A percentile compares a stretch with the other conserved stretches of the same genome.
Conservation (phyloP, 2,329 filamentous ascomycete genomes). For the Triangularia setosa region DNA sequence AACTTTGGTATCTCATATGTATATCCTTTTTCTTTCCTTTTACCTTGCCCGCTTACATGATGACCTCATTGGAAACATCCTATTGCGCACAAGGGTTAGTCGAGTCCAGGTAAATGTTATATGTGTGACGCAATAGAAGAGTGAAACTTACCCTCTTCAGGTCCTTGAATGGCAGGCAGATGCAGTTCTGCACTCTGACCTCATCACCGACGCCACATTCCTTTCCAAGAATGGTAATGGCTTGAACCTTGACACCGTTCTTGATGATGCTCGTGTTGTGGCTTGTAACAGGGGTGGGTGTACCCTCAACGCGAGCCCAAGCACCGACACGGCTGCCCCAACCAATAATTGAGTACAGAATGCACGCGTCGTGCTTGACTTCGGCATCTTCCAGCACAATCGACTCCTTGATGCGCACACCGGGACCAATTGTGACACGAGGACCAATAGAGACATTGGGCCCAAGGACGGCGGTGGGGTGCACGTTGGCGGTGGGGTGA, state of each 20-base stretch:
- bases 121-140: neutral
- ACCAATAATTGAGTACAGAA: constrained; percentile 93
- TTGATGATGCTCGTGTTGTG: constrained; percentile 94
- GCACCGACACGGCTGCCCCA: constrained; percentile 95
- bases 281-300: constrained; percentile 79
- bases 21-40: neutral
- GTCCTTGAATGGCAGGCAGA: constrained; percentile 97
- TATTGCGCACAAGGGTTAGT: constrained; percentile 33
- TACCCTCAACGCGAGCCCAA: constrained; percentile 98
- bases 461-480: constrained; percentile 92
- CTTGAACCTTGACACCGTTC: constrained; percentile 98
- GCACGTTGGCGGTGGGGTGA: constrained; percentile 83
- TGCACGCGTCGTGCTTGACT: constrained; percentile 94
- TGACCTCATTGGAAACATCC: constrained; percentile 84
- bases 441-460: constrained; percentile 96
- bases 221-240: constrained; percentile 95
- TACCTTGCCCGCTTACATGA: constrained; percentile 63
- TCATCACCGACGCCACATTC: constrained; percentile 93
- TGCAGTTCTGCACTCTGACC: constrained; percentile 93
- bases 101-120: neutral
- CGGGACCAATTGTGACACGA: constrained; percentile 78
- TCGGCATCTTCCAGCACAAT: constrained; percentile 94
- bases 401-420: constrained; percentile 89
- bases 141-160: constrained; percentile 74
- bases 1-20: neutral